These are phyloP conservation scores for Orbilia brochopaga DNA, from an alignment of 2,329 filamentous ascomycete species.

Conservation along the genomic window DNA sequence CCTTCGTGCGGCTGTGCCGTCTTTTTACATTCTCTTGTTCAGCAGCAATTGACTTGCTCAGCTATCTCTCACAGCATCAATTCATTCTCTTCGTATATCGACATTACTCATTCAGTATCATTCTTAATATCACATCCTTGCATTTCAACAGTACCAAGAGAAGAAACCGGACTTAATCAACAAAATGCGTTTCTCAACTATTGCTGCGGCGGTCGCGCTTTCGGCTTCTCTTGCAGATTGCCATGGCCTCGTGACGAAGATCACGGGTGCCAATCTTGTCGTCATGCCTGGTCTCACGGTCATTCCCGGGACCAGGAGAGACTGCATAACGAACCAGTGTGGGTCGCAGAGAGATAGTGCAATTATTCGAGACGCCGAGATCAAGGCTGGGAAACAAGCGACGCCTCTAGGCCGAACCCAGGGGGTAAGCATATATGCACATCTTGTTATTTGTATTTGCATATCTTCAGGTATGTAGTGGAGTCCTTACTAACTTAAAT, in stretches of 20 bases:
- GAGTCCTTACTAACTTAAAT: constrained; percentile 58
- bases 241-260: constrained; percentile 65
- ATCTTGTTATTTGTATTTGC: too few relatives aligned
- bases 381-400: constrained; percentile 62
- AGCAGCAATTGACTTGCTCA: neutral
- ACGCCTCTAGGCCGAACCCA: constrained; percentile 64
- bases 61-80: neutral
- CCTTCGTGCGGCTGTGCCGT: neutral
- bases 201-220: constrained; percentile 61
- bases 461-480: too few relatives aligned
- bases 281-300: constrained; percentile 69
- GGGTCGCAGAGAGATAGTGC: constrained; percentile 73
- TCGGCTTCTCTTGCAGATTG: constrained; percentile 62
- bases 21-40: neutral
- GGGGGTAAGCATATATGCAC: constrained; percentile 12
- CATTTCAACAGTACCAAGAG: too few relatives aligned
- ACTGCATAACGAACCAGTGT: constrained; percentile 68
- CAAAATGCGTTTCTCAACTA: constrained; percentile 62
- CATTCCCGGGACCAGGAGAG: constrained; percentile 70
- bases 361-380: constrained; percentile 69
- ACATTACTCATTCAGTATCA: neutral
- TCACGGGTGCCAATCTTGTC: constrained; percentile 68
- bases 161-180: neutral
- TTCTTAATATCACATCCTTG: too few relatives aligned
- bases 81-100: neutral